Base-by-base conservation (phyloP, 2,329 filamentous ascomycete species). In the Epichloe sibirici region DNA sequence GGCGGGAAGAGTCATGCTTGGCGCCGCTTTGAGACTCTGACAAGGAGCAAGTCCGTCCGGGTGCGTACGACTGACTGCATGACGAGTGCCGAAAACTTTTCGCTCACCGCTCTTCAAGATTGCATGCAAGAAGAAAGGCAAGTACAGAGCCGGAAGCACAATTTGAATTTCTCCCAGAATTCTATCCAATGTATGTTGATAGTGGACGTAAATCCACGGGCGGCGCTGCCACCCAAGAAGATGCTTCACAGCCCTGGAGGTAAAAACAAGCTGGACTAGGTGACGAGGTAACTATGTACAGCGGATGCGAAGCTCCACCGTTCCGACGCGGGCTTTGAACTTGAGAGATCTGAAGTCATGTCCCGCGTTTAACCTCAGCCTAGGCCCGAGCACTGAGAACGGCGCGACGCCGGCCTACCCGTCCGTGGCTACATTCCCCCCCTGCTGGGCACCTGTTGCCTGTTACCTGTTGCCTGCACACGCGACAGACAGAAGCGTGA, bases 361-460 rank as follows among this genome's bases (percentile, higher is more conserved):
- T 31, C 28, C 28, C 28, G 28, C 28, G 9, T 4, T 54, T 44
- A 37, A 52, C 53, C 45, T 50, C 48, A 43, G 34, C 34, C 47
- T 47, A 37, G 51, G 44, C 47, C 51, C 43, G 21, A 52, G 50
- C 46, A 15, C 62, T 68, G 66, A 65, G 65, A 67, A 62, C 65
- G 66, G 63, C 64, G n/a, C n/a, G n/a, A n/a, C n/a, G n/a, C n/a
- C 64, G 64, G 65, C 56, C 66, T 62, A 66, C 64, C 65, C 64
- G 64, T 60, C 65, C 63, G 58, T 57, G 62, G 62, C 63, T 65
- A 61, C 66, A 65, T 66, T 68, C n/a, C 66, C 66, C 65, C 64
- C 58, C 53, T 53, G 49, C 53, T 47, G 48, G 51, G 39, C n/a
- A 55, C 55, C 28, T 31, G 28, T 4, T 31, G 9, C 28, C 51